Evolutionary conservation across 2,329 filamentous ascomycete genomes (phyloP).

Genomic region (Xylaria arbuscula): DNA sequence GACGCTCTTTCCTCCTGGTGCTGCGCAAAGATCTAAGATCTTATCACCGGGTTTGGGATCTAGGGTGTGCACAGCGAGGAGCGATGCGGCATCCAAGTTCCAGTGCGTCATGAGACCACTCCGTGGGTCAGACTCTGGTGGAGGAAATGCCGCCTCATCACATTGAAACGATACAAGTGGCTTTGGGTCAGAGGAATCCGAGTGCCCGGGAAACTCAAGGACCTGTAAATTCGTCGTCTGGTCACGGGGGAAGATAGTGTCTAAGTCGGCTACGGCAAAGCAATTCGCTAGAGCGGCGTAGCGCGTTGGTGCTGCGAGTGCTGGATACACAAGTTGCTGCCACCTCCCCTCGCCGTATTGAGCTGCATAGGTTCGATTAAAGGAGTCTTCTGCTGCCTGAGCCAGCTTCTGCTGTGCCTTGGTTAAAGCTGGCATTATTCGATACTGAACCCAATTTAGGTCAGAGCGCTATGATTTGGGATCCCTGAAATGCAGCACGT

Average conservation of each 20-base stretch:
- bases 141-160: constrained; percentile 42
- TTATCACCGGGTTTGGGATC: constrained; percentile 51
- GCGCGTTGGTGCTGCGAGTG: constrained; percentile 44
- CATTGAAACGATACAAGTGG: constrained; percentile 41
- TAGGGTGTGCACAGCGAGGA: constrained; percentile 49
- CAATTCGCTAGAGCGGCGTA: constrained; percentile 47
- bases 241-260: constrained; percentile 35
- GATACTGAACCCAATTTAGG: background rate
- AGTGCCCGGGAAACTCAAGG: constrained; percentile 34
- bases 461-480: background rate
- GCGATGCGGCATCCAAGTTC: constrained; percentile 49
- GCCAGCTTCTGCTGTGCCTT: constrained; percentile 46
- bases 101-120: constrained; percentile 46
- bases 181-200: background rate
- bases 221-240: constrained; percentile 33
- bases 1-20: constrained; percentile 44
- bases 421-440: constrained; percentile 43
- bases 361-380: constrained; percentile 42
- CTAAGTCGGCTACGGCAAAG: constrained; percentile 37
- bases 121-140: constrained; percentile 38
- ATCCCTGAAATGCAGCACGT: background rate
- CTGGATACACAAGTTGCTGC: constrained; percentile 44
- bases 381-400: constrained; percentile 44
- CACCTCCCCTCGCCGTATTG: constrained; percentile 46
- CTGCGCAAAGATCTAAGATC: constrained; percentile 55